Base-by-base conservation (phyloP, 2,329 filamentous ascomycete species). In the Venturia oleaginea region DNA sequence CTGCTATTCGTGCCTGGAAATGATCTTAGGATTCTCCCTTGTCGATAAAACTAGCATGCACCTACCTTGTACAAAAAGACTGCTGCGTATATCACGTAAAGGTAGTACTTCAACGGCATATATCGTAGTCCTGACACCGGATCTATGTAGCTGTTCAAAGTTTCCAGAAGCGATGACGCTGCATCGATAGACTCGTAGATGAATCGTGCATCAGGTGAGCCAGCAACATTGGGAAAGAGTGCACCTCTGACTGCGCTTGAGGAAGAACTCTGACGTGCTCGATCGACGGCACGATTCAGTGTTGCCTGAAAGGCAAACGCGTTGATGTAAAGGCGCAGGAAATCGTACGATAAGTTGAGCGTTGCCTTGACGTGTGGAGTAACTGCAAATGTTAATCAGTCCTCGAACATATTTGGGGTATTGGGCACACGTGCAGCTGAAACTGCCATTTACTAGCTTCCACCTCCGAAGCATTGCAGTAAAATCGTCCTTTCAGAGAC, bases 231-330 rank as follows among this genome's bases (percentile, higher is more conserved):
- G 68, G 80, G 80, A 64, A 77, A 78, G 68, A 81, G 80, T 10
- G 80, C 76, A 30, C 76, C 46, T 51, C 46, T 51, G 22, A 51
- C 46, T 27, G 46, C 46, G 22, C 46, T 51, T 22, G 46, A 51
- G 6, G 46, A 61, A 11, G 63, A 60, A 8, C 70, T 60, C 30
- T 66, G 57, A n/a, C 54, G 59, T 8, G 69, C 68, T 32, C 72
- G 67, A 7, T 77, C 76, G 0, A 79, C 68, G 17, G 77, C 77
- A 38, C 78, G 75, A 30, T 79, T 76, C 27, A 83, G 84, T 0
- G 86, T 88, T 2, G 88, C 87, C 71, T 91, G 88, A 68, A 90
- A 90, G 1, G 87, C 88, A 70, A 90, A 91, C 0, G 88, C 87
- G 65, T 89, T 90, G 61, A 87, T 88, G 72, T 91, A 91, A 0